Percentiles rank a stretch among this genome's conserved stretches.
These are phyloP conservation scores for Lactarius trivialis DNA, from an alignment of 768 basidiomycete genomes.

Conservation along the genomic window DNA sequence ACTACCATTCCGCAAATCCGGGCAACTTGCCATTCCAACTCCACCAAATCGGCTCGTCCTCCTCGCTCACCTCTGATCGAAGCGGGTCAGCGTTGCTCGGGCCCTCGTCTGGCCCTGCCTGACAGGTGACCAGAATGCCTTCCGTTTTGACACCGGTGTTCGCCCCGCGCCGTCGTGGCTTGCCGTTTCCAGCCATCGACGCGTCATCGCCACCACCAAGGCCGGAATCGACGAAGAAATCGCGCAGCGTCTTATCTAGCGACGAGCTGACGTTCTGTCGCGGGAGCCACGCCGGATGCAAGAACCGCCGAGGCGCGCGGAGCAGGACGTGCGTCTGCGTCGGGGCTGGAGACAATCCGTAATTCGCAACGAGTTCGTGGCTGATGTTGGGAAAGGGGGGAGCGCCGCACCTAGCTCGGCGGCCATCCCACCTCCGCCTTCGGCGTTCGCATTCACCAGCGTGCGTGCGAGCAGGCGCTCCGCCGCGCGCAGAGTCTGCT, in stretches of 20 bases:
- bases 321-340: conserved; percentile 44
- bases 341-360: conserved; percentile 31
- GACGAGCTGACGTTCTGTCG: conserved; percentile 37
- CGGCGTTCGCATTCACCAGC: conserved; percentile 39
- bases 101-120: conserved; percentile 6
- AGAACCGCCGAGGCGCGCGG: conserved; percentile 42
- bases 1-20: conserved; percentile 44
- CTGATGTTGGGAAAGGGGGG: neutral
- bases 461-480: conserved; percentile 41
- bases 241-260: conserved; percentile 33
- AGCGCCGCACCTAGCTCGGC: conserved; percentile 35
- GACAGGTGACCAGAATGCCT: conserved; percentile 38
- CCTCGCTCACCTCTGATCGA: conserved; percentile 26
- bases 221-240: conserved; percentile 33
- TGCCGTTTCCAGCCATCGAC: conserved; percentile 25
- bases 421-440: conserved; percentile 37
- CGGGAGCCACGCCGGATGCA: conserved; percentile 42
- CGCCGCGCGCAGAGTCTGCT: conserved; percentile 31
- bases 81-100: neutral
- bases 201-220: neutral
- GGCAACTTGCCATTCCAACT: conserved; percentile 42
- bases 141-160: conserved; percentile 30
- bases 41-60: conserved; percentile 39
- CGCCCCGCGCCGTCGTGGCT: conserved; percentile 3
- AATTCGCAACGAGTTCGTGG: neutral